Percentiles rank a stretch among this genome's conserved stretches.
phyloP scores from a whole-genome alignment of 768 basidiomycete genomes.

The Psilocybe cyanescens region DNA sequence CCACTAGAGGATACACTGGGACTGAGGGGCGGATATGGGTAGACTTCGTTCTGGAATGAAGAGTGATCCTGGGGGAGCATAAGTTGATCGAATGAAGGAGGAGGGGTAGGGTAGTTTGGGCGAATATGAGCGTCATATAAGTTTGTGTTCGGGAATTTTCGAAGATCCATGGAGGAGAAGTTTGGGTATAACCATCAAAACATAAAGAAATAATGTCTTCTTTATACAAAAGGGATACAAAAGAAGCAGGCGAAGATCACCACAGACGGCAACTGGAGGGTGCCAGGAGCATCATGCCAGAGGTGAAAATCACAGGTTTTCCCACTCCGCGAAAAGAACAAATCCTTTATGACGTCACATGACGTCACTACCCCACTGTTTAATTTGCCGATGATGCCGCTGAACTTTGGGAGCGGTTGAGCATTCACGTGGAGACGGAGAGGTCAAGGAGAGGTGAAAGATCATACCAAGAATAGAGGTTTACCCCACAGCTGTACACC shows the following conservation, averaged over 20 bases:
- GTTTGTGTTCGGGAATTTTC: neutral
- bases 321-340: constrained; percentile 4
- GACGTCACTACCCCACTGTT: neutral
- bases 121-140: neutral
- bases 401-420: no score
- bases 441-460: no score
- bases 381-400: no score
- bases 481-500: no score
- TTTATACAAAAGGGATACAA: neutral
- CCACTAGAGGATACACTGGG: neutral
- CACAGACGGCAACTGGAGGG: constrained; percentile 3
- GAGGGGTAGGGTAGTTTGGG: constrained; percentile 4
- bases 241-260: constrained; percentile 2
- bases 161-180: neutral
- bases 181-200: neutral
- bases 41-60: neutral
- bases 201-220: neutral
- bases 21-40: neutral
- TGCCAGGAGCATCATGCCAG: neutral
- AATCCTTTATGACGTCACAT: neutral
- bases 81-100: constrained; percentile 3
- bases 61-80: neutral
- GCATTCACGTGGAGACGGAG: no score
- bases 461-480: no score
- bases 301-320: neutral